Conservation (phyloP, 1,139 yeast species). For the Suhomyces anneliseae region DNA sequence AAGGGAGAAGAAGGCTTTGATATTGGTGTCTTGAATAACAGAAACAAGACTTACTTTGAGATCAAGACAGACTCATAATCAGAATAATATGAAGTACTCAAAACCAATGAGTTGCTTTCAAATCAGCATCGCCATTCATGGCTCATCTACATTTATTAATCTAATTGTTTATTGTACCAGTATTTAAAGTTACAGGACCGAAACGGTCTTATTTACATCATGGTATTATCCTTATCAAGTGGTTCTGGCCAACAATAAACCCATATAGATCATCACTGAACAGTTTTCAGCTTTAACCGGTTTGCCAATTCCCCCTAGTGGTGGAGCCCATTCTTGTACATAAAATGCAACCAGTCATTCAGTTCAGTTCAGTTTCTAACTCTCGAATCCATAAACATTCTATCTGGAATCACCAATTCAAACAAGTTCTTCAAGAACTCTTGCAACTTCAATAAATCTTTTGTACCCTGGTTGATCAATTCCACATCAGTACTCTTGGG, state of each 20-base stretch:
- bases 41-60: conserved; percentile 13
- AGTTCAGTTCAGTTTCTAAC: conserved; percentile 13
- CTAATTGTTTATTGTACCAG: too few species aligned
- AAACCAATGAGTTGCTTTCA: background rate
- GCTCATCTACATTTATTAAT: too few species aligned
- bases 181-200: too few species aligned
- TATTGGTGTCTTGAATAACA: conserved; percentile 5
- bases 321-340: background rate
- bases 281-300: too few species aligned
- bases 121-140: background rate
- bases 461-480: conserved; percentile 62
- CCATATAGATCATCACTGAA: too few species aligned
- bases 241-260: too few species aligned
- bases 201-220: too few species aligned
- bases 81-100: background rate
- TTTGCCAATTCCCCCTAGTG: too few species aligned
- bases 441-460: conserved; percentile 61
- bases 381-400: conserved; percentile 79
- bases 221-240: too few species aligned
- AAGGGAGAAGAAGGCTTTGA: conserved; percentile 32
- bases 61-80: conserved; percentile 8
- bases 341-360: too few species aligned
- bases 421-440: conserved; percentile 66
- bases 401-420: conserved; percentile 69
- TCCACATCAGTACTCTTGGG: conserved; percentile 76